These are phyloP conservation scores for Pythium chondricola DNA, from an alignment of 352 stramenopile species.

Conservation along the genomic window DNA sequence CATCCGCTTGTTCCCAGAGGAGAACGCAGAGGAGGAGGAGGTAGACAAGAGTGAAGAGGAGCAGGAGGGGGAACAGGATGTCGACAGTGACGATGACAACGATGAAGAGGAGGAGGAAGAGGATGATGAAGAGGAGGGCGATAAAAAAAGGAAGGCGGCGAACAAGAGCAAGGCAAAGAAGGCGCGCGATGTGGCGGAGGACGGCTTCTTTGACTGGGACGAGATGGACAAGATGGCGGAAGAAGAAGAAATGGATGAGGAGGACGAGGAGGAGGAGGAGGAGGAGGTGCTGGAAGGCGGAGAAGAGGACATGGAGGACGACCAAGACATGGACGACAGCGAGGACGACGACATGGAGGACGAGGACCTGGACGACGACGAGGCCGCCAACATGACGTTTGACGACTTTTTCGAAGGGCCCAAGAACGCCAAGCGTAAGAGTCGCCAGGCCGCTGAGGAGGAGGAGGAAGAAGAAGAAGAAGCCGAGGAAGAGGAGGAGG, in stretches of 20 bases:
- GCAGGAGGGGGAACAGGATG: slow-evolving; percentile 15
- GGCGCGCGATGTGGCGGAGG: slow-evolving; percentile 57
- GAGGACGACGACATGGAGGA: slow-evolving; percentile 74
- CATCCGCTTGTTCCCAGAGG: slow-evolving; percentile 53
- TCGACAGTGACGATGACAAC: slow-evolving; percentile 23
- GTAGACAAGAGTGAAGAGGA: slow-evolving; percentile 19
- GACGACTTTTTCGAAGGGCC: slow-evolving; percentile 32
- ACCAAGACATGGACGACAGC: slow-evolving; percentile 61
- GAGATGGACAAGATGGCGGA: slow-evolving; percentile 83
- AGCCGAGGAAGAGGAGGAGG: slow-evolving; percentile 32
- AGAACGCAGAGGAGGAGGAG: slow-evolving; percentile 31
- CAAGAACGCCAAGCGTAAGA: slow-evolving; percentile 7
- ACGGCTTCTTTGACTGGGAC: slow-evolving; percentile 84
- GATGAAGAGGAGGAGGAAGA: slow-evolving; percentile 13
- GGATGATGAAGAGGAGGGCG: slow-evolving; percentile 22
- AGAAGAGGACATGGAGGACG: slow-evolving; percentile 46
- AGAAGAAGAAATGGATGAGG: slow-evolving; percentile 47
- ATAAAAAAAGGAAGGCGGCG: slow-evolving; percentile 18
- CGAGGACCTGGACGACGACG: slow-evolving; percentile 33
- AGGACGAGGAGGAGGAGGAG: slow-evolving; percentile 40
- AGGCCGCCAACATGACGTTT: slow-evolving; percentile 22
- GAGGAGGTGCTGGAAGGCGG: slow-evolving; percentile 45
- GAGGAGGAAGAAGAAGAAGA: slow-evolving; percentile 39
- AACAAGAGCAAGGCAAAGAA: slow-evolving; percentile 45
- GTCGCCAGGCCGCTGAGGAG: not conserved